Evolutionary conservation across 2,329 filamentous ascomycete genomes (phyloP), one percentile per base, ranked within the genome.

Genomic region (Blastomyces parvus): DNA sequence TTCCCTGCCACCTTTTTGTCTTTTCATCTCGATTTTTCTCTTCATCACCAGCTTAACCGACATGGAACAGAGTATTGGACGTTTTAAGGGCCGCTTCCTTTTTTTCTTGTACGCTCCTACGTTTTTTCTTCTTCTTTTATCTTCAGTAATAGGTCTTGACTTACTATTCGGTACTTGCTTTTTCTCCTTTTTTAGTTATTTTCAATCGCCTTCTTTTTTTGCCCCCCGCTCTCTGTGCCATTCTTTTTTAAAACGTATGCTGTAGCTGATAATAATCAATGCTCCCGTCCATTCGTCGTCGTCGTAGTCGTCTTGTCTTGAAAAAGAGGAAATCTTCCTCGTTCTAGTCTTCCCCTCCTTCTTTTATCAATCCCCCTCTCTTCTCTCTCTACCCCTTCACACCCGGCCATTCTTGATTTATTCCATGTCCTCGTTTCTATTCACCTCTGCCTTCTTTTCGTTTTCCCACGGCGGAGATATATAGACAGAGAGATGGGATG

Each of bases 201-300:
- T 36, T 36, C 33, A 36, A 36, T 9, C 9, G 6, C 30, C 52
- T 11, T n/a, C 30, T 40, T 44, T 59, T 44, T 25, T n/a, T n/a
- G n/a, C n/a, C n/a, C n/a, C 5, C 4, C 8, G 5, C 30, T 55
- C 3, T 67, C 67, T 68, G 62, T 5, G 33, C 22, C 7, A 27
- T 60, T 67, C 68, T 68, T 68, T 68, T n/a, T 48, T 11, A 11
- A 11, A 67, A 64, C 65, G 36, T 38, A 53, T 61, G 56, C 33
- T 30, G 11, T 33, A 60, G 33, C 33, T 42, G 42, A 60, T 22
- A 55, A 55, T 59, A 52, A 38, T 52, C 33, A 27, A 50, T 27
- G 9, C n/a, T 60, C 3, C 40, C n/a, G 25, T 38, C n/a, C 2
- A 17, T 42, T 42, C 6, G 7, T 60, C 42, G 44, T 22, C 44